Evolutionary conservation across 2,329 filamentous ascomycete genomes (phyloP), one percentile per base, ranked within the genome.

Genomic region (Podosphaera xanthii): DNA sequence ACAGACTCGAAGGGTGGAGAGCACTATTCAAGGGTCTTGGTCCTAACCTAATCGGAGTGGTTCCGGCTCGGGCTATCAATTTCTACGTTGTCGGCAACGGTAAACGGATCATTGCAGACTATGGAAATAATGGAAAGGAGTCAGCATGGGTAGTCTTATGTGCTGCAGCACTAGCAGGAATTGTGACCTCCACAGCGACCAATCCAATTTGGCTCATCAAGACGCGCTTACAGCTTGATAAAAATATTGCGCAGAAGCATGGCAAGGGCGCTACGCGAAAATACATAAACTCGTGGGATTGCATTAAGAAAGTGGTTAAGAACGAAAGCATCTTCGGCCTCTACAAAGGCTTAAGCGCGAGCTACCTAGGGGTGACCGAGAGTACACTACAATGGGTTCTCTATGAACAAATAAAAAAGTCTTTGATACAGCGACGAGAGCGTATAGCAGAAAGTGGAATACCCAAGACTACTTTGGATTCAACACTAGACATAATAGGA

Each of bases 151-250:
- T 95, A 9, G 88, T 95, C 69, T 76, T 95, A 7, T 74, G 79
- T 54, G 83, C 88, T 0, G 90, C 86, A 4, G 81, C 86, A 1
- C 76, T 78, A 14, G 89, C 90, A 0, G 90, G 90, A 1, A 79
- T 96, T 50, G 83, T 84, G 5, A 96, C 91, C 0, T 87, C 87
- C 54, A 96, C 91, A 0, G 87, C 85, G 31, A 97, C 90, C 44
- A 96, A 96, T 71, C 90, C 90, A 1, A 95, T 97, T 67, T 97
- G 90, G 90, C 79, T 97, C 63, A 82, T 97, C 68, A 97, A 97
- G 77, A 97, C 90, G 48, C 77, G 90, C 38, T 70, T 97, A 65
- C 90, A 97, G 72, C 79, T 97, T 40, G 90, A 97, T 74, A 94
- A 90, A 74, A 87, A 86, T 68, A 79, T 82, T 58, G 84, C 84